A percentile compares a stretch with the other conserved stretches of the same genome.
Conservation (phyloP, 345 rosid genomes). For the Raphanus sativus region DNA sequence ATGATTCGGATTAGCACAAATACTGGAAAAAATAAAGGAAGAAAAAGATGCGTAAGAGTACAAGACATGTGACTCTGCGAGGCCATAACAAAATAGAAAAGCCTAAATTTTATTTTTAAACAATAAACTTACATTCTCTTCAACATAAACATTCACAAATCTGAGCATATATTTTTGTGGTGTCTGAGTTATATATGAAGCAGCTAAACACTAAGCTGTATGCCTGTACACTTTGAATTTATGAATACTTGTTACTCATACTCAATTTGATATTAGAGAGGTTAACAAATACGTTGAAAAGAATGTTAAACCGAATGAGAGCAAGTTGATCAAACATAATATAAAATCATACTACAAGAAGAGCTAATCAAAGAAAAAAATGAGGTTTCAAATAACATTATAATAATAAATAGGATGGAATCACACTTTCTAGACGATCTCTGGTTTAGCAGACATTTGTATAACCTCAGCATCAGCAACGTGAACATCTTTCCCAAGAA, state of each 20-base stretch:
- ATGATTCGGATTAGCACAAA: neutral
- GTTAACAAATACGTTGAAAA: too few relatives aligned
- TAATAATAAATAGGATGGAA: too few relatives aligned
- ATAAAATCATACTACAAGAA: too few relatives aligned
- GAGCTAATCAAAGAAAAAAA: too few relatives aligned
- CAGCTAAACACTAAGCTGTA: too few relatives aligned
- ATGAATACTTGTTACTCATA: neutral
- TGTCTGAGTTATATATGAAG: too few relatives aligned
- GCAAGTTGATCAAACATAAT: neutral
- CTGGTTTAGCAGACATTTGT: neutral
- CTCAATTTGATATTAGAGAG: neutral
- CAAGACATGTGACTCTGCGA: too few relatives aligned
- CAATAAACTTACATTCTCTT: too few relatives aligned
- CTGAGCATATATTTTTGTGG: too few relatives aligned
- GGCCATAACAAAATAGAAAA: too few relatives aligned
- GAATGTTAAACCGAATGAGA: neutral
- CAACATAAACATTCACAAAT: too few relatives aligned
- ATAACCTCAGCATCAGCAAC: constrained; percentile 54
- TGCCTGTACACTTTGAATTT: neutral
- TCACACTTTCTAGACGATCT: neutral
- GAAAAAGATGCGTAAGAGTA: neutral
- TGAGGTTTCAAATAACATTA: neutral
- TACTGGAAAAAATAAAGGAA: neutral
- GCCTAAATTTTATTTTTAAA: too few relatives aligned
- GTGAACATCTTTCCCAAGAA: constrained; percentile 81